These are phyloP conservation scores for Opeltia flavorubescens DNA, from an alignment of 495 filamentous ascomycete genomes.

Conservation along the genomic window DNA sequence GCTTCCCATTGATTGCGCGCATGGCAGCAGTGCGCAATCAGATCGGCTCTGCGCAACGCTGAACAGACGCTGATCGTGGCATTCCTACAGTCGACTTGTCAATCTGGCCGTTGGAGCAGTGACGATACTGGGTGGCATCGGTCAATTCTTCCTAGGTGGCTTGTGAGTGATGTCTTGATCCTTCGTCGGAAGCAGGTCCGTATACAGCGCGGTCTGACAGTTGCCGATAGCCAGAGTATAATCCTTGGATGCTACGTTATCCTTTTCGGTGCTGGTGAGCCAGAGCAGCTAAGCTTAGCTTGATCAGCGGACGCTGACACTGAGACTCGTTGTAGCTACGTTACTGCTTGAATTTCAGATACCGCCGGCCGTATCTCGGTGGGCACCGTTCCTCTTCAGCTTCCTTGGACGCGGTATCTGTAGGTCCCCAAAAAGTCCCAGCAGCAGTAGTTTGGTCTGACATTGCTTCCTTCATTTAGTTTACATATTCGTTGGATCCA, in stretches of 20 bases:
- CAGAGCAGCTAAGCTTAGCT: background rate
- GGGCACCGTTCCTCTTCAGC: conserved; percentile 94
- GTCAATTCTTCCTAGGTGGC: conserved; percentile 59
- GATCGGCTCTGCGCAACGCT: conserved; percentile 9
- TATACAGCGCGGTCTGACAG: conserved; percentile 6
- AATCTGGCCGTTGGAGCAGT: conserved; percentile 80
- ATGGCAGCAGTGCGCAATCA: conserved; percentile 6
- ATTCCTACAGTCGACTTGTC: conserved; percentile 60
- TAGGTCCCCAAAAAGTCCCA: conserved; percentile 33
- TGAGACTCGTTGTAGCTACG: conserved; percentile 30
- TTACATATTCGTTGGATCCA: conserved; percentile 88
- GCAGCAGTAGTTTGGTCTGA: conserved; percentile 9
- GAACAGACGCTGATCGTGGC: conserved; percentile 3
- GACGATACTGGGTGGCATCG: conserved; percentile 82
- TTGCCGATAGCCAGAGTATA: conserved; percentile 23
- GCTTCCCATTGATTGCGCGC: conserved; percentile 18
- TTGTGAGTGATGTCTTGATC: conserved; percentile 31
- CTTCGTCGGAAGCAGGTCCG: background rate
- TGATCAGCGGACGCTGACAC: background rate
- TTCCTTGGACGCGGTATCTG: conserved; percentile 92
- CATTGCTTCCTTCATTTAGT: conserved; percentile 42
- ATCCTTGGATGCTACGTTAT: conserved; percentile 78
- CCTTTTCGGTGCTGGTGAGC: conserved; percentile 75
- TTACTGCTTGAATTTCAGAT: conserved; percentile 77
- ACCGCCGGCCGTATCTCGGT: conserved; percentile 78